Base-by-base conservation (phyloP, 108 stramenopile species). In the Cyclotella choctawhatcheeana region DNA sequence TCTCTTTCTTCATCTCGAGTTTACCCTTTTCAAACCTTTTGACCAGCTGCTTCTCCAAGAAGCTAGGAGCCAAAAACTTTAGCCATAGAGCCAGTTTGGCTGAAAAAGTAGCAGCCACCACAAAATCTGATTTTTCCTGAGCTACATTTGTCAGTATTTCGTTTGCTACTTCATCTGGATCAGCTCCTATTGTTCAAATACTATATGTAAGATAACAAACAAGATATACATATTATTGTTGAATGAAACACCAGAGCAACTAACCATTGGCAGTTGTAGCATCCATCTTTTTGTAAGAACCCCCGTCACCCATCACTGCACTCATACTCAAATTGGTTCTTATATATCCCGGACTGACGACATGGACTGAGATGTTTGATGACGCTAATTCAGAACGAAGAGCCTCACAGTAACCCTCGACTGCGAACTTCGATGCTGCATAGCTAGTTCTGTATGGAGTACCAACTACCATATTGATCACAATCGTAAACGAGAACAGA, bases 361-460 rank as follows among this genome's bases (percentile, higher is more conserved):
- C 76, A 64, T 89, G 89, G 0, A 94, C 89, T 12, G 76, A 62
- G 14, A 94, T 64, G 35, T 81, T 80, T 44, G 65, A 67, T 10
- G 84, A 73, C 2, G 89, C 75, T n/a, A 94, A 40, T 77, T 94
- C 93, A 13, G 88, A 87, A 31, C 93, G 78, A 0, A 94, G 73
- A 20, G 88, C 82, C 74, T 94, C 93, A 50, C 85, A 86, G 63
- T 92, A 94, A 2, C 93, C 93, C 61, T 94, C 91, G 13, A 94
- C 90, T 5, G 93, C 93, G 73, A 92, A 92, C 60, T 94, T 94
- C 35, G 81, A 83, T 20, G 93, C 93, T 7, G 91, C 90, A 55
- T 94, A 94, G 32, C 80, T 82, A 12, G 88, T 88, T 52, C 93
- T 73, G 60, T 74, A 83, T 0, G 93, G 93, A 22, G 89, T 92